A percentile compares a stretch with the other conserved stretches of the same genome.
Conservation (phyloP, 139 green algal genomes). For the Chlorella sp. region DNA sequence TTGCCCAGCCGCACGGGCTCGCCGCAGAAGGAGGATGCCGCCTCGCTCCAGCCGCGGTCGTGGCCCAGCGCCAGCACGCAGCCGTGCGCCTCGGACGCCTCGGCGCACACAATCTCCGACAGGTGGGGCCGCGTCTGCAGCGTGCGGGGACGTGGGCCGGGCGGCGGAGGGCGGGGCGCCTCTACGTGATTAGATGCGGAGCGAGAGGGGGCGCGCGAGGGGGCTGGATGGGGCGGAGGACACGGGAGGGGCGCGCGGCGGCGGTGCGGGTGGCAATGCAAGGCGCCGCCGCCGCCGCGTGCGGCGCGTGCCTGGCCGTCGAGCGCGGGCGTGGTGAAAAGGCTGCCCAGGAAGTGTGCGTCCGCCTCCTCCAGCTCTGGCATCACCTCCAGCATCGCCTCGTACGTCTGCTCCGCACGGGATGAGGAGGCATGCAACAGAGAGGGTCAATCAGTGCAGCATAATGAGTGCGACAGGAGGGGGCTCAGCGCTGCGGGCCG, state of each 20-base stretch:
- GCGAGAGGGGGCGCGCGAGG: neutral
- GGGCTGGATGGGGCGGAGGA: neutral
- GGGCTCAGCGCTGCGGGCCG: too few relatives aligned
- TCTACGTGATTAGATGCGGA: too few relatives aligned
- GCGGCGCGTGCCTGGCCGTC: slow-evolving; percentile 62
- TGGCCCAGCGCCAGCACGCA: slow-evolving; percentile 83
- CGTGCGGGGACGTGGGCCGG: too few relatives aligned
- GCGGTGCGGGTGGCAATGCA: neutral
- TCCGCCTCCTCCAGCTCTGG: slow-evolving; percentile 52
- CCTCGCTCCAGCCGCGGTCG: slow-evolving; percentile 87
- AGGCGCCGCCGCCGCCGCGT: neutral
- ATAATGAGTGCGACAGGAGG: too few relatives aligned
- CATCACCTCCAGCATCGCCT: slow-evolving; percentile 67
- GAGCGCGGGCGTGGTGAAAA: slow-evolving; percentile 84
- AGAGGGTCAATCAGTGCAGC: too few relatives aligned
- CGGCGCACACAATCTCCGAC: slow-evolving; percentile 21
- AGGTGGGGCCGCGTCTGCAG: slow-evolving; percentile 59
- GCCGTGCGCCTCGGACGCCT: slow-evolving; percentile 12
- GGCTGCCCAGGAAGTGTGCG: slow-evolving; percentile 67
- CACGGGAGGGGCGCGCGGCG: neutral
- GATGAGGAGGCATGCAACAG: too few relatives aligned
- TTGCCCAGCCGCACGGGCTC: slow-evolving; percentile 68
- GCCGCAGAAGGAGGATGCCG: slow-evolving; percentile 63
- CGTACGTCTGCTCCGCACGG: slow-evolving; percentile 81
- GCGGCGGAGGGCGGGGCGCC: too few relatives aligned